A percentile compares a stretch with the other conserved stretches of the same genome.
These are phyloP conservation scores for Lathyrus tuberosus DNA, from an alignment of 306 rosid genomes.

Conservation along the genomic window DNA sequence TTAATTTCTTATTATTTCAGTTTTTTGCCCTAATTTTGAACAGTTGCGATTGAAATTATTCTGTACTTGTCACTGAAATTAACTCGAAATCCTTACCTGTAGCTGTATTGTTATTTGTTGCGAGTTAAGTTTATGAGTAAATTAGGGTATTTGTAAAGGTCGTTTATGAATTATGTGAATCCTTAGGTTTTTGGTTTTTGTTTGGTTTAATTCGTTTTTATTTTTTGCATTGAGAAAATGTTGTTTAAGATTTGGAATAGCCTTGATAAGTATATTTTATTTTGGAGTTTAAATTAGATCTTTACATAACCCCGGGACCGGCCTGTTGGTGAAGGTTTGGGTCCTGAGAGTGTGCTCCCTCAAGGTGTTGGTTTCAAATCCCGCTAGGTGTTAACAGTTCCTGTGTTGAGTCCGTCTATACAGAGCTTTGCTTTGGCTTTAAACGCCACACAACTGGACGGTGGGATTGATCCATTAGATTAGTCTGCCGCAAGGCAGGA, in stretches of 20 bases:
- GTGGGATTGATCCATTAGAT: too few species aligned
- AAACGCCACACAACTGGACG: too few species aligned
- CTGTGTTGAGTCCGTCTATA: too few species aligned
- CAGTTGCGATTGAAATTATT: neutral
- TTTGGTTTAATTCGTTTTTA: too few species aligned
- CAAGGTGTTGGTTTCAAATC: too few species aligned
- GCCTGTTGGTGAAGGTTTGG: too few species aligned
- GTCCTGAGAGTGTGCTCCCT: too few species aligned
- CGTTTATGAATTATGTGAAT: neutral
- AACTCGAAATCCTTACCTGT: neutral
- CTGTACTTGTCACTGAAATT: neutral
- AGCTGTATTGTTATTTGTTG: neutral
- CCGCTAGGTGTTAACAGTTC: too few species aligned
- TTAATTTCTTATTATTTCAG: neutral
- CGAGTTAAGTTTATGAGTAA: neutral
- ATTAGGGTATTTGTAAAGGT: neutral
- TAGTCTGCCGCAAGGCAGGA: too few species aligned
- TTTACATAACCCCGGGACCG: neutral
- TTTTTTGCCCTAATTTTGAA: neutral
- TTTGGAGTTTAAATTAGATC: slow-evolving; percentile 4
- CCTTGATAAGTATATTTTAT: slow-evolving; percentile 30
- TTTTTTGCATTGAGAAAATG: neutral
- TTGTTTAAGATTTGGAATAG: slow-evolving; percentile 23
- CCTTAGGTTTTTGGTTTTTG: neutral
- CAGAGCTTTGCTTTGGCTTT: too few species aligned